Conservation (phyloP, 1,284 basidiomycete genomes). For the Boletellus deceptivus region DNA sequence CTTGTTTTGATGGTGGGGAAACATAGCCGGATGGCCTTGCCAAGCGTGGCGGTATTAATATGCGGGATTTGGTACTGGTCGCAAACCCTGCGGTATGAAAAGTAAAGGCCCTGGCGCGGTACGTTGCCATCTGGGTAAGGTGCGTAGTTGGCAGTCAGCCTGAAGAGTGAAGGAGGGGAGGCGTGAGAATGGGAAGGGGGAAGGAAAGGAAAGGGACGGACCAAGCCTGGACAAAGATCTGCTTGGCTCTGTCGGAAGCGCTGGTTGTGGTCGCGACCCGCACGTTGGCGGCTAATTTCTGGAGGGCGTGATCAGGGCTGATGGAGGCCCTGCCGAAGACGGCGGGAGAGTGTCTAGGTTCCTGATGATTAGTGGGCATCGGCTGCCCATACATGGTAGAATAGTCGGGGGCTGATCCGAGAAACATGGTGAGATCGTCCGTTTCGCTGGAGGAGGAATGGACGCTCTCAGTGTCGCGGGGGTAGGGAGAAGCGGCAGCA, state of each 20-base stretch:
- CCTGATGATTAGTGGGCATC: slow-evolving; percentile 52
- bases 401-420: slow-evolving; percentile 58
- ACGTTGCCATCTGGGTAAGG: slow-evolving; percentile 91
- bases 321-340: slow-evolving; percentile 74
- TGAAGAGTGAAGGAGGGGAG: slow-evolving; percentile 30
- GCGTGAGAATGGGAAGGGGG: slow-evolving; percentile 18
- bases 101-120: slow-evolving; percentile 83
- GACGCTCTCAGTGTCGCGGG: slow-evolving; percentile 77
- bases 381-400: slow-evolving; percentile 57
- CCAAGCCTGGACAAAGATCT: slow-evolving; percentile 90
- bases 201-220: slow-evolving; percentile 37
- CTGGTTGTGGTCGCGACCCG: slow-evolving; percentile 84
- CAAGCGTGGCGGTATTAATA: slow-evolving; percentile 91
- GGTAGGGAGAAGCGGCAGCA: slow-evolving; percentile 75
- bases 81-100: slow-evolving; percentile 87
- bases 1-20: slow-evolving; percentile 94
- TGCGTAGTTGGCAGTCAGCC: slow-evolving; percentile 84
- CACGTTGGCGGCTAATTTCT: slow-evolving; percentile 83
- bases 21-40: slow-evolving; percentile 89
- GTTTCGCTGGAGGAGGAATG: slow-evolving; percentile 84
- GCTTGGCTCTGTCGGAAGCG: slow-evolving; percentile 83
- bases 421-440: slow-evolving; percentile 77
- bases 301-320: slow-evolving; percentile 71
- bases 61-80: slow-evolving; percentile 88
- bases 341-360: slow-evolving; percentile 62